phyloP scores from a whole-genome alignment of 441 rosid species.

The Adansonia madagascariensis region DNA sequence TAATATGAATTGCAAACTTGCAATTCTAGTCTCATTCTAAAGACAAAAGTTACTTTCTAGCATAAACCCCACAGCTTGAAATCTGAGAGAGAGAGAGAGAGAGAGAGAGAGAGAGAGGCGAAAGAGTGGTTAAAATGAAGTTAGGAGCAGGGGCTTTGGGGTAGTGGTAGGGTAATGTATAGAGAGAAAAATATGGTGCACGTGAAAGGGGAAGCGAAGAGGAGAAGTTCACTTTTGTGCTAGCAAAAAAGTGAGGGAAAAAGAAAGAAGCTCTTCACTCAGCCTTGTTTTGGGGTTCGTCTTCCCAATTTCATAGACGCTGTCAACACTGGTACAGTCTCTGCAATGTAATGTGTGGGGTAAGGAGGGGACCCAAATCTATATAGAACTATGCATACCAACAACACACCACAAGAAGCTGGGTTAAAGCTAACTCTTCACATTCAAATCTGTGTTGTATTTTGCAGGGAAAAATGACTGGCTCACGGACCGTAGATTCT shows the following conservation, averaged over 20 bases:
- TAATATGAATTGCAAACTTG: neutral
- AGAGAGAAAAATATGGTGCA: conserved; percentile 32
- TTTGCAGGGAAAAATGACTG: conserved; percentile 30
- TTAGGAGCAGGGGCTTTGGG: neutral
- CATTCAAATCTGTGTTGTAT: conserved; percentile 42
- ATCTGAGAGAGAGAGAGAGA: conserved; percentile 8
- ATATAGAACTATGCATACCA: conserved; percentile 43
- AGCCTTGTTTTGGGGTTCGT: conserved; percentile 28
- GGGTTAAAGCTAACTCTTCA: conserved; percentile 41
- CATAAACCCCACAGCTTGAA: conserved; percentile 5
- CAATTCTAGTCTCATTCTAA: conserved; percentile 8
- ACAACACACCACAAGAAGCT: conserved; percentile 37
- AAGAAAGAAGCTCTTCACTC: conserved; percentile 21
- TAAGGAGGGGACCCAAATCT: conserved; percentile 46
- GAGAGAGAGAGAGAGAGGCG: conserved; percentile 20
- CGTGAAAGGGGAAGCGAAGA: conserved; percentile 44
- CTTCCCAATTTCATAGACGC: conserved; percentile 35
- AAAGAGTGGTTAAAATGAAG: conserved; percentile 12
- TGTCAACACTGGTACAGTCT: conserved; percentile 37
- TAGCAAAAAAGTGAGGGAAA: conserved; percentile 32
- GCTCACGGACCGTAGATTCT: conserved; percentile 34
- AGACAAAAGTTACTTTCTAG: conserved; percentile 12
- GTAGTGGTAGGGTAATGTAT: neutral
- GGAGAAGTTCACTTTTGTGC: conserved; percentile 32
- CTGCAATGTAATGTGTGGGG: conserved; percentile 31